phyloP scores from a whole-genome alignment of 495 filamentous ascomycete genomes.

The Neurospora sp. region DNA sequence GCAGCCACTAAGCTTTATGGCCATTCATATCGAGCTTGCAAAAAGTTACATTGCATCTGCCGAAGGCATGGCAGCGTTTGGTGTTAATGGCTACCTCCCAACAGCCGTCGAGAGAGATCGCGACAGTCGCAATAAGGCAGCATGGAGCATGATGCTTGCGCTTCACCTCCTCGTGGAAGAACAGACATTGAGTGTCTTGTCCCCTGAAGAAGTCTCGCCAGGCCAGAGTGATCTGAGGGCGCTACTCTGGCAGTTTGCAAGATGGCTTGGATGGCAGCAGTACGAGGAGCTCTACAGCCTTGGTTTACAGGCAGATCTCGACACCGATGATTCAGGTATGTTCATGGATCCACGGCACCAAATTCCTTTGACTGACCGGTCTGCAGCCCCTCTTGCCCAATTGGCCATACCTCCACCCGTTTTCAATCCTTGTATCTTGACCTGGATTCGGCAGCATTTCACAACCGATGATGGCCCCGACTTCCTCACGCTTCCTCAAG shows the following conservation, averaged over 20 bases:
- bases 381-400: constrained; percentile 4
- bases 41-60: constrained; percentile 50
- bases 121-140: constrained; percentile 45
- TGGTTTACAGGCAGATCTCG: constrained; percentile 45
- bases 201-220: constrained; percentile 43
- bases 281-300: constrained; percentile 68
- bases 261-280: constrained; percentile 72
- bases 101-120: constrained; percentile 45
- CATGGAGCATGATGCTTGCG: constrained; percentile 61
- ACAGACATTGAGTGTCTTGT: constrained; percentile 65
- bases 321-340: constrained; percentile 19
- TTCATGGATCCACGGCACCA: background rate
- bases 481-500: constrained; percentile 52
- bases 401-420: constrained; percentile 51
- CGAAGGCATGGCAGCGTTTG: constrained; percentile 40
- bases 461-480: constrained; percentile 32
- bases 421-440: constrained; percentile 44
- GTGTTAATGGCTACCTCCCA: constrained; percentile 49
- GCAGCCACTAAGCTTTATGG: constrained; percentile 30
- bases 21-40: constrained; percentile 27
- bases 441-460: constrained; percentile 59
- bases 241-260: constrained; percentile 67
- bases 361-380: background rate
- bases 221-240: constrained; percentile 49
- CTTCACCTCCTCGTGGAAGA: constrained; percentile 85